phyloP scores from a whole-genome alignment of 805 yeast species.

The Candida parachauliodes region DNA sequence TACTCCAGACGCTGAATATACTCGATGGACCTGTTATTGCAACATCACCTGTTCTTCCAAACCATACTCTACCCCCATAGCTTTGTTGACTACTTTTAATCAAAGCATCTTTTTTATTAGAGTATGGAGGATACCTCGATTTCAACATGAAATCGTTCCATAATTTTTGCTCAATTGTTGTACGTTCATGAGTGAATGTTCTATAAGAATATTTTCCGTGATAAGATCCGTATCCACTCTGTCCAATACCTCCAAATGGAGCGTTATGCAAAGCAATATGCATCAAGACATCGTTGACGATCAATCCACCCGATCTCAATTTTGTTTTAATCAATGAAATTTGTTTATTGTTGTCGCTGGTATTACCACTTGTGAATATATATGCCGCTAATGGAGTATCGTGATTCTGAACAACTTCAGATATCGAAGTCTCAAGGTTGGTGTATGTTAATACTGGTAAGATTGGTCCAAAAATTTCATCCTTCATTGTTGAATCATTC shows the following conservation, averaged over 20 bases:
- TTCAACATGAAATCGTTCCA: slow-evolving; percentile 58
- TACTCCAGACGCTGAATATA: slow-evolving; percentile 29
- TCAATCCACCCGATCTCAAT: slow-evolving; percentile 69
- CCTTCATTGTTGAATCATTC: slow-evolving; percentile 68
- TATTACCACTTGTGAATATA: slow-evolving; percentile 50
- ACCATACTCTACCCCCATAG: slow-evolving; percentile 36
- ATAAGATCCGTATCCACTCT: slow-evolving; percentile 78
- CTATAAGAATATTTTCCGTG: slow-evolving; percentile 57
- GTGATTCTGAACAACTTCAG: slow-evolving; percentile 41
- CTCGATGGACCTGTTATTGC: slow-evolving; percentile 28
- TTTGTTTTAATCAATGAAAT: slow-evolving; percentile 40
- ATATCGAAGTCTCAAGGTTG: slow-evolving; percentile 42
- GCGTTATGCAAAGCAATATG: slow-evolving; percentile 65
- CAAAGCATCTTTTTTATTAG: slow-evolving; percentile 28
- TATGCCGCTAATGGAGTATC: slow-evolving; percentile 84
- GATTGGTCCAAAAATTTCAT: slow-evolving; percentile 83
- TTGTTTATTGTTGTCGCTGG: slow-evolving; percentile 38
- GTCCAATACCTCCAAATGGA: slow-evolving; percentile 92
- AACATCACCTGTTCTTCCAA: slow-evolving; percentile 35
- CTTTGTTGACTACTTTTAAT: slow-evolving; percentile 24
- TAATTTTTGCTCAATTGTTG: slow-evolving; percentile 59
- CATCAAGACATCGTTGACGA: slow-evolving; percentile 66
- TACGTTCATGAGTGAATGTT: slow-evolving; percentile 74
- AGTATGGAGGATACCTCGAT: slow-evolving; percentile 67
- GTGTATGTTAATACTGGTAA: slow-evolving; percentile 65